Evolutionary conservation across 108 stramenopile species (phyloP).

Genomic region (Thalassiosira profunda): DNA sequence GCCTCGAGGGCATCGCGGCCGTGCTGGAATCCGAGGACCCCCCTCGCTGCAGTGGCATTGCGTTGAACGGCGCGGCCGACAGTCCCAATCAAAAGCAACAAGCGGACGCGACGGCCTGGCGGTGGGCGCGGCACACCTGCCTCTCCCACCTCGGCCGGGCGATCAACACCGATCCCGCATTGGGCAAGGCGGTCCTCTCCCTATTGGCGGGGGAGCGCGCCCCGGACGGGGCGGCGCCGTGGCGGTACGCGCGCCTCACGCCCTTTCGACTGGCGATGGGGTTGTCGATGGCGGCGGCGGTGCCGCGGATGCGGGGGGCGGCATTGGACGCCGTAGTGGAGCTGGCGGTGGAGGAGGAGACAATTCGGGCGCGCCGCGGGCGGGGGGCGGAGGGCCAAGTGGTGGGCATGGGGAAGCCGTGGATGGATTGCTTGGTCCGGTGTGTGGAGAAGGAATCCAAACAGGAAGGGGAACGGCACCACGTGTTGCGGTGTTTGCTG

Average conservation of each 20-base stretch:
- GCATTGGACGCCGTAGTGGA: constrained; percentile 34
- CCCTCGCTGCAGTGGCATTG: too few relatives aligned
- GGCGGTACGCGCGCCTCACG: constrained; percentile 46
- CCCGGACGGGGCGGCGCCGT: constrained; percentile 9
- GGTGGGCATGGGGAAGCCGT: constrained; percentile 27
- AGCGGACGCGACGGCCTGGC: constrained; percentile 27
- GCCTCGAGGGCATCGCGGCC: constrained; percentile 34
- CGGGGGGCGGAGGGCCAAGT: constrained; percentile 8
- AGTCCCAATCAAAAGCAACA: not conserved
- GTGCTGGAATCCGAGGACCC: constrained; percentile 6
- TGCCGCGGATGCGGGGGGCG: constrained; percentile 38
- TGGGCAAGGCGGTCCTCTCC: constrained; percentile 41
- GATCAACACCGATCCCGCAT: constrained; percentile 38
- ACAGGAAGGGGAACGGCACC: not conserved
- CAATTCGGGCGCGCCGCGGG: constrained; percentile 21
- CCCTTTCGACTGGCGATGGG: constrained; percentile 51
- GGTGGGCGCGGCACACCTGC: constrained; percentile 43
- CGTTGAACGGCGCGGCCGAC: too few relatives aligned
- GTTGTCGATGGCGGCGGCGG: constrained; percentile 41
- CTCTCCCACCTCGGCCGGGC: constrained; percentile 40
- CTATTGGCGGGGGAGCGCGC: constrained; percentile 27
- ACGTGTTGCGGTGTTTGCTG: constrained; percentile 26
- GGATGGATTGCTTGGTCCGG: constrained; percentile 48
- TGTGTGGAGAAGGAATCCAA: constrained; percentile 16
- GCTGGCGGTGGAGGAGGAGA: constrained; percentile 50